phyloP scores from a whole-genome alignment of 2,329 filamentous ascomycete genomes.

The Cladosporium sp. region DNA sequence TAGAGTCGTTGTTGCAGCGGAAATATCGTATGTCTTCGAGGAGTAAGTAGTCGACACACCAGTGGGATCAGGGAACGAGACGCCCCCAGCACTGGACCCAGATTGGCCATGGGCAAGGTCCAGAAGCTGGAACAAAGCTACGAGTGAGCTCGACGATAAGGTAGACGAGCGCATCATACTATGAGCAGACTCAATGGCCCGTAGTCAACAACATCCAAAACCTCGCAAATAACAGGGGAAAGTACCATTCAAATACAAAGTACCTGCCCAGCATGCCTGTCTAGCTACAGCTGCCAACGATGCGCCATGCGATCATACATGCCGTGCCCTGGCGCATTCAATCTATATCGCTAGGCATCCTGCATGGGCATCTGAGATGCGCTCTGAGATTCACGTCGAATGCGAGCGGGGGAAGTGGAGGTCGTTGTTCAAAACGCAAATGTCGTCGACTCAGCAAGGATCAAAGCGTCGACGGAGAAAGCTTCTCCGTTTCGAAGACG shows the following conservation, averaged over 20 bases:
- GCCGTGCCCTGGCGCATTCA: not conserved
- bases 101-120: not conserved
- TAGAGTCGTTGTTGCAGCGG: conserved; percentile 45
- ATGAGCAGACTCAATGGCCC: not conserved
- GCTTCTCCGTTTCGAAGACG: conserved; percentile 13
- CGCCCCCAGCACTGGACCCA: not conserved
- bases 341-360: conserved; percentile 4
- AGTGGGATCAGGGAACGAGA: conserved; percentile 36
- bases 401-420: conserved; percentile 2
- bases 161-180: conserved; percentile 1
- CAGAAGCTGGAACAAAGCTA: not conserved
- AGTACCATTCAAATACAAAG: conserved; percentile 5
- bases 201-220: not conserved
- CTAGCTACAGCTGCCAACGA: not conserved
- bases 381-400: not conserved
- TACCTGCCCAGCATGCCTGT: not conserved
- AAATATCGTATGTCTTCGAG: conserved; percentile 43
- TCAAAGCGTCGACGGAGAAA: conserved; percentile 5
- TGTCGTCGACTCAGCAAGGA: not conserved
- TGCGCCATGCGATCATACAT: conserved; percentile 11
- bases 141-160: not conserved
- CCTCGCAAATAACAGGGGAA: not conserved
- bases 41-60: conserved; percentile 33
- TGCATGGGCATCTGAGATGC: not conserved
- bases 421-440: not conserved